Conservation (phyloP, 2,329 filamentous ascomycete genomes). For the Xylaria sp. region DNA sequence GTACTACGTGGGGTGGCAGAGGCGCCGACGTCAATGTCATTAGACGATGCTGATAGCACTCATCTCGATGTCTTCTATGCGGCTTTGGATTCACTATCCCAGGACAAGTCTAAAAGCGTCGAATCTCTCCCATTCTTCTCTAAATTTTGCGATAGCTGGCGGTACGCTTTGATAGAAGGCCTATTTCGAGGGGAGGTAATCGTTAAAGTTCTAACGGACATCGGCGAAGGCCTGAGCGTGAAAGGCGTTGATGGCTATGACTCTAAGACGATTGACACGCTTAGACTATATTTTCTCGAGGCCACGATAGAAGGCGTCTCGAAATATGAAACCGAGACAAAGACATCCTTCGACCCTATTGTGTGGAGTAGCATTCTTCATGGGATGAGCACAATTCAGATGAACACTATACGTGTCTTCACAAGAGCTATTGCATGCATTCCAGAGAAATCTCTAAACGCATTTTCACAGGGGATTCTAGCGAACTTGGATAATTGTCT, state of each 20-base stretch:
- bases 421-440: conserved; percentile 40
- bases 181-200: conserved; percentile 37
- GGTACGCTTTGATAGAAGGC: conserved; percentile 30
- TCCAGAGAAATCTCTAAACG: conserved; percentile 34
- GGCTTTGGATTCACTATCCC: conserved; percentile 33
- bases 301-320: conserved; percentile 44
- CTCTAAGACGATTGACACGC: neutral
- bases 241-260: neutral
- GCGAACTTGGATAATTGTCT: conserved; percentile 42
- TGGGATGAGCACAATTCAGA: conserved; percentile 39
- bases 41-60: conserved; percentile 27
- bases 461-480: conserved; percentile 38
- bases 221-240: conserved; percentile 35
- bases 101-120: conserved; percentile 28
- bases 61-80: conserved; percentile 34
- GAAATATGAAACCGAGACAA: neutral
- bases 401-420: conserved; percentile 46
- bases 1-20: conserved; percentile 32
- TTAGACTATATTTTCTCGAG: conserved; percentile 28
- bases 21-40: conserved; percentile 10
- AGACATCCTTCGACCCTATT: conserved; percentile 32
- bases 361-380: conserved; percentile 43
- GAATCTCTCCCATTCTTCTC: conserved; percentile 30
- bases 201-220: conserved; percentile 35
- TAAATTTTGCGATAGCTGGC: conserved; percentile 44